Evolutionary conservation across 2,329 filamentous ascomycete species (phyloP).

Genomic region (Diaporthe sp.): DNA sequence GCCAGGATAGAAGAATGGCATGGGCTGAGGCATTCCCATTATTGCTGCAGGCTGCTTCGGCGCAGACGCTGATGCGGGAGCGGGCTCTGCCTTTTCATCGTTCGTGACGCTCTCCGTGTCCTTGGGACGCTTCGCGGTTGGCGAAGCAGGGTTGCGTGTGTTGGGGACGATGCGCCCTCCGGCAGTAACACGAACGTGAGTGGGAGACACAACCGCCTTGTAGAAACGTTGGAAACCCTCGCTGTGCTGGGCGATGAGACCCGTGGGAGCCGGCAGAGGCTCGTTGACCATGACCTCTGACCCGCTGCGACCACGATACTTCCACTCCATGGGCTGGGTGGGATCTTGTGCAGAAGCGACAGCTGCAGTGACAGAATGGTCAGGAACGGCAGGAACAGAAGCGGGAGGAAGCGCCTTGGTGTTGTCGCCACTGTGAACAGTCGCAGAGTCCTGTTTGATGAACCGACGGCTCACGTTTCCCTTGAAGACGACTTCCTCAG

Average conservation of each 20-base stretch:
- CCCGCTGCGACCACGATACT: constrained; percentile 60
- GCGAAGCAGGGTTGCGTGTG: constrained; percentile 64
- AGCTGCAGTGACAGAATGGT: background rate
- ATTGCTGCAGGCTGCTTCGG: constrained; percentile 41
- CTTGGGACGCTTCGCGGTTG: constrained; percentile 63
- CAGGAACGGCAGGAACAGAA: background rate
- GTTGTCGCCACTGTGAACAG: background rate
- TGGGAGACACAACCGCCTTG: constrained; percentile 76
- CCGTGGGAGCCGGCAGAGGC: constrained; percentile 66
- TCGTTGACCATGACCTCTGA: constrained; percentile 58
- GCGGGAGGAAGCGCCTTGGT: background rate
- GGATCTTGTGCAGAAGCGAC: constrained; percentile 6
- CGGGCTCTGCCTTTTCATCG: constrained; percentile 34
- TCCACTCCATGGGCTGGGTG: constrained; percentile 48
- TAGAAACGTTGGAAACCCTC: constrained; percentile 78
- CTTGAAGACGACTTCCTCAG: constrained; percentile 54
- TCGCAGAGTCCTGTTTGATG: constrained; percentile 30
- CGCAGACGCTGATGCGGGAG: constrained; percentile 11
- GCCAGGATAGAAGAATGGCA: constrained; percentile 44
- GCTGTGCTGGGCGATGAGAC: constrained; percentile 66
- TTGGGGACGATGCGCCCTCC: constrained; percentile 77
- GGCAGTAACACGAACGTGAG: constrained; percentile 75
- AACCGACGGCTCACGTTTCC: constrained; percentile 48
- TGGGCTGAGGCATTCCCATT: constrained; percentile 45
- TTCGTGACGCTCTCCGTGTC: constrained; percentile 50